phyloP scores from a whole-genome alignment of 1,139 yeast species.

The Debaryomyces singareniensis region DNA sequence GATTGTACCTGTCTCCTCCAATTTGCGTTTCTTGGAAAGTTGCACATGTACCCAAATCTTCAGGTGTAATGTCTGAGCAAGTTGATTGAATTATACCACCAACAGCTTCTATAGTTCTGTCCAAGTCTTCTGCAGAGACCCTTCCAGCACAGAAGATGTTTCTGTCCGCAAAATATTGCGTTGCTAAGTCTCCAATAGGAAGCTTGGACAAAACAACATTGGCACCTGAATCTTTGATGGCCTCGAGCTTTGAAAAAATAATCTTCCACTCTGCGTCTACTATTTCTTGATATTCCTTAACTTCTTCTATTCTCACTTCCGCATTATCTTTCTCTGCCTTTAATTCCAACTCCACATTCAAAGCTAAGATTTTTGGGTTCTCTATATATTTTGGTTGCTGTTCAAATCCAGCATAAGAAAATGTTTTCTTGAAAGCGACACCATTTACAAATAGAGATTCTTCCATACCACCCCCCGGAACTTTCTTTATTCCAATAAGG shows the following conservation, averaged over 20 bases:
- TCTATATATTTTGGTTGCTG: conserved; percentile 88
- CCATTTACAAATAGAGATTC: conserved; percentile 87
- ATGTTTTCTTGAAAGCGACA: conserved; percentile 95
- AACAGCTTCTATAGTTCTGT: conserved; percentile 87
- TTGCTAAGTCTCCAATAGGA: conserved; percentile 97
- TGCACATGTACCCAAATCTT: conserved; percentile 82
- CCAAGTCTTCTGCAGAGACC: conserved; percentile 83
- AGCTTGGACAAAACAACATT: conserved; percentile 87
- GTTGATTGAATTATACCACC: conserved; percentile 93
- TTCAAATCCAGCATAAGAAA: conserved; percentile 96
- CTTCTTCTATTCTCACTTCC: conserved; percentile 95
- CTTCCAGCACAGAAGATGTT: conserved; percentile 97
- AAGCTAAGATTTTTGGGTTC: conserved; percentile 75
- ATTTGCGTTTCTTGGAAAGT: conserved; percentile 88
- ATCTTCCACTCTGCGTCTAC: conserved; percentile 99
- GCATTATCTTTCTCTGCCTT: conserved; percentile 99
- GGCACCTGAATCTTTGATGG: conserved; percentile 81
- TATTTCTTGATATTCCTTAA: conserved; percentile 87
- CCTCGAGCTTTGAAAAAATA: conserved; percentile 78
- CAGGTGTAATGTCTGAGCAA: conserved; percentile 61
- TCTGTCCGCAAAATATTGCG: conserved; percentile 96
- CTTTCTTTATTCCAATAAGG: conserved; percentile 89
- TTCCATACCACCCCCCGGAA: conserved; percentile 95
- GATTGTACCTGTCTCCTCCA: conserved; percentile 90
- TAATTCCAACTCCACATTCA: conserved; percentile 90